Conservation (phyloP, 768 basidiomycete species). For the Sarcodon sp. region DNA sequence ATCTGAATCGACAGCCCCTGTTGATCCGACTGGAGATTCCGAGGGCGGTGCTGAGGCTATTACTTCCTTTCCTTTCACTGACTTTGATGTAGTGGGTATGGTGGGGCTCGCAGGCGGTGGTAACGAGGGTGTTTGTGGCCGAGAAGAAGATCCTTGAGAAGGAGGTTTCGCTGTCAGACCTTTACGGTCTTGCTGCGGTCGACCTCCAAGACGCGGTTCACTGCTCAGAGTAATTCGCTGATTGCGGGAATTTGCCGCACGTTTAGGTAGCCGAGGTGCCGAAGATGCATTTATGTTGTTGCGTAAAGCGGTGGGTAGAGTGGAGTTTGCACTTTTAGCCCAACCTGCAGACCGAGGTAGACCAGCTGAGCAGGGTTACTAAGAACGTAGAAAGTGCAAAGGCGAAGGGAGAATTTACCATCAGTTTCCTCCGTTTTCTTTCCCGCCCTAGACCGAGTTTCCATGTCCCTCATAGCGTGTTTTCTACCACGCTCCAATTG, state of each 20-base stretch:
- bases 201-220: conserved; percentile 9
- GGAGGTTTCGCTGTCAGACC: conserved; percentile 26
- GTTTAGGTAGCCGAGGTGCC: conserved; percentile 3
- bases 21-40: conserved; percentile 28
- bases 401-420: conserved; percentile 18
- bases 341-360: conserved; percentile 47
- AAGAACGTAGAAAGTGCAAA: not conserved
- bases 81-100: conserved; percentile 29
- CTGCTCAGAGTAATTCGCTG: conserved; percentile 24
- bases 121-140: conserved; percentile 42
- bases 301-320: conserved; percentile 14
- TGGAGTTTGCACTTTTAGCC: conserved; percentile 18
- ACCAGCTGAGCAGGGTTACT: conserved; percentile 17
- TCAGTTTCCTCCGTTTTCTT: conserved; percentile 55
- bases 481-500: conserved; percentile 34
- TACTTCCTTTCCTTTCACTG: conserved; percentile 25
- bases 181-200: conserved; percentile 27
- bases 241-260: conserved; percentile 27
- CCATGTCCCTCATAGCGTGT: conserved; percentile 87
- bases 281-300: conserved; percentile 13
- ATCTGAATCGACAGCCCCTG: conserved; percentile 38
- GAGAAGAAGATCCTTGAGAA: conserved; percentile 38
- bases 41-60: conserved; percentile 22
- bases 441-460: conserved; percentile 43
- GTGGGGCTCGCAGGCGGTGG: conserved; percentile 25